Evolutionary conservation across 2,329 filamentous ascomycete genomes (phyloP), one percentile per base, ranked within the genome.

Genomic region (Pseudogymnoascus pannorum): DNA sequence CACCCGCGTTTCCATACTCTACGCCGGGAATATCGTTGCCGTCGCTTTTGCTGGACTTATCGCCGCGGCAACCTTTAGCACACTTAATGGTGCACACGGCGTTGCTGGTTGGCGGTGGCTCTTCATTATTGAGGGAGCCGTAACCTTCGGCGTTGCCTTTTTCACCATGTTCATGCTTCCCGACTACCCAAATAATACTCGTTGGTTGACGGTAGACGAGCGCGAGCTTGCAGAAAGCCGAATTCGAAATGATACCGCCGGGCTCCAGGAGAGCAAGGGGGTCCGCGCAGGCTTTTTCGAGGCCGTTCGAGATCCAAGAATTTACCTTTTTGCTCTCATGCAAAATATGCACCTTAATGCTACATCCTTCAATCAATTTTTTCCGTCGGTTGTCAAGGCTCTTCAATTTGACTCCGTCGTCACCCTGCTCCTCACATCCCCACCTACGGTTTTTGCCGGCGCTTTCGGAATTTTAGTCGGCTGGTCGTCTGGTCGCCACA

Each of bases 111-210:
- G 82, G 83, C 72, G 81, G 48, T 79, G 77, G 77, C 65, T 79
- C 18, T 81, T 82, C 65, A 76, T 83, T 40, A 73, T 83, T 44
- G 79, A 83, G 64, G 81, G 80, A 0, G 70, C 81, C 3, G 83
- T 84, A 33, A 79, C 78, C 2, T 70, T 83, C 0, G 81, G 81
- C 0, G 73, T 84, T 1, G 79, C 80, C 0, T 62, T 82, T 0
- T 72, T 74, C 0, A 81, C 81, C 0, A 81, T 78, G 64, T 75
- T 80, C 66, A 69, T 72, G 5, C 68, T 81, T 3, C 79, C 79
- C 0, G 79, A 82, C 66, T 72, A 80, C 1, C 80, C 80, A 0
- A 77, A 81, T 48, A 81, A 78, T 38, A 76, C 76, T 1, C 69
- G 70, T 7, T 78, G 78, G 67, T 73, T 80, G 38, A 77, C 72